Evolutionary conservation across 2,329 filamentous ascomycete genomes (phyloP).

Genomic region (Cordyceps farinosa): DNA sequence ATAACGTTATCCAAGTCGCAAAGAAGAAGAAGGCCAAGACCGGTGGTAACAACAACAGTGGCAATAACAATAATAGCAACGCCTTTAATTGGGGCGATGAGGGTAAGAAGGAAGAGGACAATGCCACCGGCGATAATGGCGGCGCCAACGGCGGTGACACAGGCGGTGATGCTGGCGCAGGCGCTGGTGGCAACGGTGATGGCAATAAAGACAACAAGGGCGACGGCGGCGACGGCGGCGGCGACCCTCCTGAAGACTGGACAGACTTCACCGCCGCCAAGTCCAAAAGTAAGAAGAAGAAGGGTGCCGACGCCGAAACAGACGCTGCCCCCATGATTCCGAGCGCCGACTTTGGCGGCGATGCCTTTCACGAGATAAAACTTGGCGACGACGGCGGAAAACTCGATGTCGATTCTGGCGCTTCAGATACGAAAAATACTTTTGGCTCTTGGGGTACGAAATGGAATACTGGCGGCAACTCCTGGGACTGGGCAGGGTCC

Average conservation of each 20-base stretch:
- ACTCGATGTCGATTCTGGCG: conserved; percentile 52
- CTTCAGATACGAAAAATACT: conserved; percentile 40
- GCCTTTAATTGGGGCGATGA: conserved; percentile 19
- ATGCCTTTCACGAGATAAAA: conserved; percentile 63
- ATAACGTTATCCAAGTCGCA: conserved; percentile 21
- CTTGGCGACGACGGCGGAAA: conserved; percentile 58
- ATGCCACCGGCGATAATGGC: conserved; percentile 1
- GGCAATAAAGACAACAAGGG: conserved; percentile 20
- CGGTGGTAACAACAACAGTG: conserved; percentile 17
- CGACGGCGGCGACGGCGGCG: conserved; percentile 31
- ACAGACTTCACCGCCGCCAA: conserved; percentile 26
- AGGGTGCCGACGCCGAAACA: conserved; percentile 21
- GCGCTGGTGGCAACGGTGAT: conserved; percentile 24
- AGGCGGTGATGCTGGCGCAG: conserved; percentile 21
- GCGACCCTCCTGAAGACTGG: conserved; percentile 35
- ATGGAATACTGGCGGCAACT: conserved; percentile 53
- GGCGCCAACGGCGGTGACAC: conserved; percentile 24
- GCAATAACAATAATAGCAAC: background rate
- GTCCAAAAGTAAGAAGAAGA: conserved; percentile 42
- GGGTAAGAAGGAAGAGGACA: conserved; percentile 13
- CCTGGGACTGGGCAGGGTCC: conserved; percentile 41
- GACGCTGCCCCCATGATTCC: conserved; percentile 28
- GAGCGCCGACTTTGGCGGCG: conserved; percentile 43
- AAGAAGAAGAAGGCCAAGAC: conserved; percentile 23
- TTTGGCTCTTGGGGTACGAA: conserved; percentile 59